A percentile compares a stretch with the other conserved stretches of the same genome.
Evolutionary conservation across 805 yeast species (phyloP).

Genomic region (Saccharomyces kudriavzevii): DNA sequence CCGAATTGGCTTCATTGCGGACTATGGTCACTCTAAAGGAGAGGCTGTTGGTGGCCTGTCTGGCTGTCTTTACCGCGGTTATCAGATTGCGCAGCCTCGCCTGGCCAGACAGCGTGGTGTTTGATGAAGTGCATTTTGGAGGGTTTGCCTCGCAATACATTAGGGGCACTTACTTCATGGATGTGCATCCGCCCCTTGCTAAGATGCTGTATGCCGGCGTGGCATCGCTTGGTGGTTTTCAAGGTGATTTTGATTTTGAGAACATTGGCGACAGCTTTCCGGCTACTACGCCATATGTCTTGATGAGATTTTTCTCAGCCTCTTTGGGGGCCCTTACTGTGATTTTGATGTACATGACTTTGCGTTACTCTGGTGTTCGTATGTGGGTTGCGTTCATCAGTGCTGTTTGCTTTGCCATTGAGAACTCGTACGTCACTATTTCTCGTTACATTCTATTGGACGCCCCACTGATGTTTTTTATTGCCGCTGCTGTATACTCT

Average conservation of each 20-base stretch:
- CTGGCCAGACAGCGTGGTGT: slow-evolving; percentile 74
- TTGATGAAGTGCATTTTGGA: slow-evolving; percentile 93
- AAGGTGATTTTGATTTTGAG: slow-evolving; percentile 60
- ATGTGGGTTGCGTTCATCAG: slow-evolving; percentile 54
- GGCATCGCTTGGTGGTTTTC: slow-evolving; percentile 59
- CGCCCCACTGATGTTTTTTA: slow-evolving; percentile 68
- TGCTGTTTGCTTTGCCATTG: slow-evolving; percentile 48
- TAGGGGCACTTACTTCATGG: slow-evolving; percentile 57
- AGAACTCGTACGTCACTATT: slow-evolving; percentile 61
- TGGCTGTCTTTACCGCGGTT: slow-evolving; percentile 43
- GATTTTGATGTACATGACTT: slow-evolving; percentile 54
- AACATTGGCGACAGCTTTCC: slow-evolving; percentile 62
- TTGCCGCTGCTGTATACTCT: slow-evolving; percentile 61
- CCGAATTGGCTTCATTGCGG: slow-evolving; percentile 35
- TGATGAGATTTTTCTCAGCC: slow-evolving; percentile 68
- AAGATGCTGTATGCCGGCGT: slow-evolving; percentile 70
- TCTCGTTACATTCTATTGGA: slow-evolving; percentile 69
- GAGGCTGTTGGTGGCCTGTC: slow-evolving; percentile 32
- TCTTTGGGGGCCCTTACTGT: slow-evolving; percentile 61
- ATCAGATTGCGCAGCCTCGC: slow-evolving; percentile 57
- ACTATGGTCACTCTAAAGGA: slow-evolving; percentile 34
- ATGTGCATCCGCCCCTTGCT: slow-evolving; percentile 74
- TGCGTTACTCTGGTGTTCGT: slow-evolving; percentile 65
- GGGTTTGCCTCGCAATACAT: slow-evolving; percentile 87
- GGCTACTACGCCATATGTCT: slow-evolving; percentile 46